These are phyloP conservation scores for Aspergillus fischeri DNA, from an alignment of 2,329 filamentous ascomycete species.

Conservation along the genomic window DNA sequence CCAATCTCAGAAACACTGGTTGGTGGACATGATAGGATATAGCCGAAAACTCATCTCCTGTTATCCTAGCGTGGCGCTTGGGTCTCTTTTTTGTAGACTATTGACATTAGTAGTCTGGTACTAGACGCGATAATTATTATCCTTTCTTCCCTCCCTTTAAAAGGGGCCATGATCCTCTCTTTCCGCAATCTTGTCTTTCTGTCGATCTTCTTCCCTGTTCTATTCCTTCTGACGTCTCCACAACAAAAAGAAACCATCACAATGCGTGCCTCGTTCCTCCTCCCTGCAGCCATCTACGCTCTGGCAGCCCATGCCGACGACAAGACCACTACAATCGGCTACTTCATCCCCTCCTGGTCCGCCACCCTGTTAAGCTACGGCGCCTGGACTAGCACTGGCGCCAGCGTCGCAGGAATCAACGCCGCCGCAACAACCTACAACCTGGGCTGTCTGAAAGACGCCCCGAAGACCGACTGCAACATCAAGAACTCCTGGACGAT, in stretches of 20 bases:
- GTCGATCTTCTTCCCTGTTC: neutral
- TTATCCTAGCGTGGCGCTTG: neutral
- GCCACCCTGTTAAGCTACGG: neutral
- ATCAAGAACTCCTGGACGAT: conserved; percentile 18
- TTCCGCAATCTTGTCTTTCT: neutral
- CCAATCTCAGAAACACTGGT: neutral
- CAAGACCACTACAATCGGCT: conserved; percentile 10
- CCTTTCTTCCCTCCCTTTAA: neutral
- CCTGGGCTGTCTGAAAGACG: conserved; percentile 16
- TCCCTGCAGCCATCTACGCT: neutral
- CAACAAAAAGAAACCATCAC: neutral
- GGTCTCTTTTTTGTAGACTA: neutral
- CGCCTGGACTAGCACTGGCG: conserved; percentile 16
- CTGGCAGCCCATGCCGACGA: neutral
- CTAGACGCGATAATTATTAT: neutral
- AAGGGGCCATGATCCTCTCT: neutral
- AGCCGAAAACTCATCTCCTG: neutral
- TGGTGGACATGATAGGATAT: neutral
- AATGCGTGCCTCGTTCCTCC: neutral
- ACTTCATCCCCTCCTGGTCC: conserved; percentile 10
- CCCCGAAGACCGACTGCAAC: conserved; percentile 21
- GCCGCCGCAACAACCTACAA: conserved; percentile 20
- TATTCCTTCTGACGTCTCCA: neutral
- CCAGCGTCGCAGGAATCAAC: conserved; percentile 20
- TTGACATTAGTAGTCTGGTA: neutral